These are phyloP conservation scores for Lachnellula subtilissima DNA, from an alignment of 2,329 filamentous ascomycete genomes.

Conservation along the genomic window DNA sequence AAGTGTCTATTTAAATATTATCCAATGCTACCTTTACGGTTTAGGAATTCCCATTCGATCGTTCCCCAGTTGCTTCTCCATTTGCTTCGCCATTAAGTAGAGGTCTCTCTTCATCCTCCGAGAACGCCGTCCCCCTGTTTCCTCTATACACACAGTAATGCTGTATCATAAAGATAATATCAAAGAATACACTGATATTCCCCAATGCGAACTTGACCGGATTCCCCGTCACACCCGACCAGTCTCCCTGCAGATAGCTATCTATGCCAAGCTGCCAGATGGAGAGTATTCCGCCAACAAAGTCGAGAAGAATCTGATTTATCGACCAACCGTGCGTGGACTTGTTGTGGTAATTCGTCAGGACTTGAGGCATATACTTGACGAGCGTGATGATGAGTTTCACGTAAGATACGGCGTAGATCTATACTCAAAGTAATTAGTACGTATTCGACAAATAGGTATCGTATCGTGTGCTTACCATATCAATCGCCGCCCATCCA, in stretches of 20 bases:
- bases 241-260: conserved; percentile 77
- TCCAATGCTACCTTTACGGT: too few relatives aligned
- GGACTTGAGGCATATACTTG: conserved; percentile 87
- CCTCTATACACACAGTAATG: conserved; percentile 74
- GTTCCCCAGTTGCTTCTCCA: neutral
- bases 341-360: conserved; percentile 76
- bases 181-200: conserved; percentile 82
- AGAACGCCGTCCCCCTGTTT: neutral
- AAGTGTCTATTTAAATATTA: too few relatives aligned
- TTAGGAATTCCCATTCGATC: too few relatives aligned
- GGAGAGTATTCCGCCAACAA: conserved; percentile 75
- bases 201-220: conserved; percentile 84
- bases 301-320: conserved; percentile 74
- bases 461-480: conserved; percentile 28
- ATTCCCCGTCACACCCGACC: conserved; percentile 87
- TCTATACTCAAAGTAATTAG: conserved; percentile 13
- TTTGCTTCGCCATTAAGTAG: neutral
- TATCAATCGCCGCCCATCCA: conserved; percentile 59
- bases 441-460: neutral
- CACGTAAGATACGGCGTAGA: conserved; percentile 73
- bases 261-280: conserved; percentile 79
- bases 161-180: conserved; percentile 79
- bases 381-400: conserved; percentile 84
- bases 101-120: neutral
- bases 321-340: conserved; percentile 90